Base-by-base conservation (phyloP, 345 rosid species). In the Salix suchowensis region DNA sequence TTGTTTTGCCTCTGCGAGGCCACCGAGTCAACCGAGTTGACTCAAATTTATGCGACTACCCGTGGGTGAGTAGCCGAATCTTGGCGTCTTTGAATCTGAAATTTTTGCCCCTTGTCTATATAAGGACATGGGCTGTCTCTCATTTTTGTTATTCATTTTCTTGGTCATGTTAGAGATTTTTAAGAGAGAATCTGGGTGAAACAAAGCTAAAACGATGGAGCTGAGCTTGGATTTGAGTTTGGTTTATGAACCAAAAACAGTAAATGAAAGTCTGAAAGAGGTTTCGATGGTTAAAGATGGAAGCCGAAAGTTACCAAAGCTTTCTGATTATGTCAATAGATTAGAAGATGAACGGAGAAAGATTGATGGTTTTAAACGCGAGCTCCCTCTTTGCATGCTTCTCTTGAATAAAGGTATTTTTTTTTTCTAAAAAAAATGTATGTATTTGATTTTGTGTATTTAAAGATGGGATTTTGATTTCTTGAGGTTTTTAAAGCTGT, bases 311-410 rank as follows among this genome's bases (percentile, higher is more conserved):
- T 39, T 84, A 40, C 79, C 88, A 0, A 90, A 79, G 76, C 85
- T 91, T 44, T 83, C 84, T 72, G 87, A 85, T 54, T 94, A 76
- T 72, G 79, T 89, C 69, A 74, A 74, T 0, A 86, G 82, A 78
- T 84, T 94, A 67, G 91, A 90, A 77, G 90, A 87, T 21, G 98
- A 94, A 84, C 80, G 76, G 86, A 83, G 77, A 72, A 94, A 94
- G 81, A 89, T 94, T 60, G 91, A 83, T 62, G 92, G 84, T 74
- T 92, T 94, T 74, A 87, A 88, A 80, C 88, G 96, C 7, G 96
- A 94, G 65, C 92, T 92, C 9, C 97, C 98, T 81, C 80, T 89
- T 4, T 87, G 92, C 88, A 87, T 89, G 94, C 87, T 90, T 74
- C 88, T 94, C 37, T 73, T 90, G 37, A 88, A 76, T 68, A 90